Base-by-base conservation (phyloP, 2,329 filamentous ascomycete species). In the Paraconiothyrium sp. region DNA sequence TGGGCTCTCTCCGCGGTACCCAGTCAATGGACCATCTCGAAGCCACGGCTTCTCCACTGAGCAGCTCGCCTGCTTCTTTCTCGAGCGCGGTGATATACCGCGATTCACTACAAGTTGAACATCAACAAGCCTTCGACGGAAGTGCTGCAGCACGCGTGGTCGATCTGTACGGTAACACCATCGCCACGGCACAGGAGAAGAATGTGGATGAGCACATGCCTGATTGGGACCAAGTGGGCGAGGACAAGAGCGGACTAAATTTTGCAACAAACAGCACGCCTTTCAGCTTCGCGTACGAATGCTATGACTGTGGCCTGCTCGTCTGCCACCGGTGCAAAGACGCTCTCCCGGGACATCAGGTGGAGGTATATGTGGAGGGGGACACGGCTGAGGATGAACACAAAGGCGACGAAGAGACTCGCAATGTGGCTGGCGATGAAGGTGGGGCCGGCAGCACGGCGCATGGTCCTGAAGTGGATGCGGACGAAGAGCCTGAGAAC, bases 211-310 rank as follows among this genome's bases (percentile, higher is more conserved):
- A 46, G 24, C 43, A 58, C 16, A 24, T 20, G 16, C 44, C 39
- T 7, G 43, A 37, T 14, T 20, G n/a, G 24, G 14, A 41, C 39
- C 13, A 5, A 20, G 13, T 41, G 32, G 1, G 24, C 8, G 24
- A 50, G 11, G 8, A 13, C 20, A 20, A 24, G 20, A 54, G 22
- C n/a, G 39, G 14, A 10, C 32, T 22, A 20, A 34, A 50, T 30
- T 58, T 61, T 20, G 48, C 54, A 1, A 46, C 43, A 10, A 7
- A 51, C 13, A 51, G 35, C 3, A 24, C 51, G 2, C 54, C 65
- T 1, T 70, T 71, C 43, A 74, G 66, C 57, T 61, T 74, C 30
- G 73, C 74, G 1, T 66, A 75, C 39, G 63, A 72, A 44, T 77
- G 74, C 37, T 1, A 27, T 0, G 16, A 20, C 4, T 76, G 75